Evolutionary conservation across 2,329 filamentous ascomycete genomes (phyloP).

Genomic region (Akanthomyces dipterigenus): DNA sequence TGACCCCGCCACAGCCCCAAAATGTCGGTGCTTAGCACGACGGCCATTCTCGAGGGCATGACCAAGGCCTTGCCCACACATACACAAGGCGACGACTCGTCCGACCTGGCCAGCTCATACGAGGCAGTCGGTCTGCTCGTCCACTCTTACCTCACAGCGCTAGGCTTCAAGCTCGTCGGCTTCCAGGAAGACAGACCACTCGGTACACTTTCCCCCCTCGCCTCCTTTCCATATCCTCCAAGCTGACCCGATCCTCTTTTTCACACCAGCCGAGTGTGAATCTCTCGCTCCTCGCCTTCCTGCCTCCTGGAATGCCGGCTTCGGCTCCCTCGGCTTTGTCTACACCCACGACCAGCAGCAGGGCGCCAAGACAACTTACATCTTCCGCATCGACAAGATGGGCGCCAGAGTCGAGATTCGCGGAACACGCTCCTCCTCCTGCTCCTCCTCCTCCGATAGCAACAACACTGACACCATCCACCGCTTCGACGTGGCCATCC

Average conservation of each 20-base stretch:
- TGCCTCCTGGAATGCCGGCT: conserved; percentile 69
- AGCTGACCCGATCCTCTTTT: too few species aligned
- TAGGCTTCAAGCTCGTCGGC: conserved; percentile 75
- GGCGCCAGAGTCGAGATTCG: conserved; percentile 79
- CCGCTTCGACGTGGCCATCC: conserved; percentile 62
- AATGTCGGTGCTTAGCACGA: conserved; percentile 20
- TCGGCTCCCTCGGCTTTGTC: conserved; percentile 69
- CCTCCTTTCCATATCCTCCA: too few species aligned
- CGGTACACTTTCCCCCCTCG: conserved; percentile 38
- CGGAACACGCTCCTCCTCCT: conserved; percentile 70
- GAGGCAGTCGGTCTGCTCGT: conserved; percentile 79
- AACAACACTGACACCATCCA: conserved; percentile 70
- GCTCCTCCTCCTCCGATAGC: conserved; percentile 46
- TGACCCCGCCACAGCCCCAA: not conserved
- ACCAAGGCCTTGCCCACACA: conserved; percentile 53
- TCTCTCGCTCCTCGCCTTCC: conserved; percentile 59
- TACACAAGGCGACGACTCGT: conserved; percentile 44
- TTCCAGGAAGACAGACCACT: conserved; percentile 76
- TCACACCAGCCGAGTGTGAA: conserved; percentile 37
- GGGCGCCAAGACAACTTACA: conserved; percentile 49
- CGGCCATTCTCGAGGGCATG: conserved; percentile 48
- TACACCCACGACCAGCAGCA: conserved; percentile 83
- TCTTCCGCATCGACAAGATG: conserved; percentile 75
- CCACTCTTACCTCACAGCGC: conserved; percentile 74
- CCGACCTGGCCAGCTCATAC: conserved; percentile 62